Evolutionary conservation across 805 yeast species (phyloP), one percentile per base, ranked within the genome.

Genomic region (Candida namnaoensis): DNA sequence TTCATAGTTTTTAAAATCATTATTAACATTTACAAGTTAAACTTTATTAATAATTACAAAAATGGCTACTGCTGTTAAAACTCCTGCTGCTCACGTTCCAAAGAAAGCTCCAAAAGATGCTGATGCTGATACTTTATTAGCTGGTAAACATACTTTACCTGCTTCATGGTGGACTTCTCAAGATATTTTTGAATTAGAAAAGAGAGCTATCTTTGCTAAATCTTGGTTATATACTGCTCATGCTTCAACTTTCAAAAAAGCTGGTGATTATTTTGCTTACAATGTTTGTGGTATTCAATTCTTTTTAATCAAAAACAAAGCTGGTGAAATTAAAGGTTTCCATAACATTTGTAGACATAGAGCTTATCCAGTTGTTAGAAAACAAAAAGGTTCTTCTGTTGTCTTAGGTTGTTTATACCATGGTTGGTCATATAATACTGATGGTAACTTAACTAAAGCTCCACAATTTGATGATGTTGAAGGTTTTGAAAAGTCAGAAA

Each of bases 141-240:
- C 68, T 23, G 69, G 69, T 27, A 63, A 62, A 44, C 77, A 76
- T 58, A 77, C 83, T 0, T 65, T 77, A 37, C 83, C 83, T 27
- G 78, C 82, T 10, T 72, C 80, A 15, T 77, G 82, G 82, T 77
- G 81, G 81, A 72, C 74, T 15, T 73, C 80, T 10, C 75, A 72
- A 42, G 72, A 72, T 45, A 71, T 77, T 38, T 72, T 72, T 51
- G 81, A 77, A 36, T 62, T 76, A 43, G 83, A 77, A 53, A 77
- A 73, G 50, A 64, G 80, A 50, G 69, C 82, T 13, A 66, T 77
- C 45, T 77, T 77, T 57, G 65, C 70, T 51, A 69, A 73, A 53
- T 62, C 78, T 26, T 77, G 83, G 83, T 52, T 77, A 39, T 76
- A 59, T 56, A 69, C 74, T 42, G 67, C 68, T 7, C 83, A 77